Evolutionary conservation across 495 filamentous ascomycete species (phyloP).

Genomic region (Trichoderma parareesei): DNA sequence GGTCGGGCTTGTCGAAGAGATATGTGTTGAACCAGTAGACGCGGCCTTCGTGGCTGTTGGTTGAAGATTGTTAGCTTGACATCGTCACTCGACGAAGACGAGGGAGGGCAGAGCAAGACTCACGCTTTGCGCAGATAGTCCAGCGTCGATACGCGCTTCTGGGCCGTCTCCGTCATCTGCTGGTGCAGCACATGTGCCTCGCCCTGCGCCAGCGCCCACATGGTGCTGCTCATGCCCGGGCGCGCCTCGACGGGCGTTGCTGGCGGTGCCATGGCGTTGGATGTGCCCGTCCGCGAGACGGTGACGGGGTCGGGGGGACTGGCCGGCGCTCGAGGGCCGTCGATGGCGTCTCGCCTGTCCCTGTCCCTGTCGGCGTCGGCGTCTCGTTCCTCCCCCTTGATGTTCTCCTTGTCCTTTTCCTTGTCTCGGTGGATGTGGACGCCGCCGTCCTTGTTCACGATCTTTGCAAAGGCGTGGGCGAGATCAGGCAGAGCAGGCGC

Average conservation of each 20-base stretch:
- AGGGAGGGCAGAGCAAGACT: slow-evolving; percentile 26
- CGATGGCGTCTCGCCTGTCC: background rate
- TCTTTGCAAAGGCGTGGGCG: slow-evolving; percentile 33
- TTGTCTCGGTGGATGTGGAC: background rate
- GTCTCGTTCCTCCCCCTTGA: slow-evolving; percentile 13
- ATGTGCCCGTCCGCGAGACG: slow-evolving; percentile 31
- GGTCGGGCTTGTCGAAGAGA: slow-evolving; percentile 76
- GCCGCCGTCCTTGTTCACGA: slow-evolving; percentile 20
- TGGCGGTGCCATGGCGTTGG: slow-evolving; percentile 19
- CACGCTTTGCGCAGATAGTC: slow-evolving; percentile 90
- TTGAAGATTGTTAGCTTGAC: slow-evolving; percentile 17
- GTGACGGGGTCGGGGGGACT: slow-evolving; percentile 32
- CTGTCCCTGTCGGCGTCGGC: background rate
- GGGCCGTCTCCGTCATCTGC: slow-evolving; percentile 80
- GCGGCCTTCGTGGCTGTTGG: slow-evolving; percentile 72
- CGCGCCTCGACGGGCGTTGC: slow-evolving; percentile 22
- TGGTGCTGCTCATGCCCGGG: slow-evolving; percentile 24
- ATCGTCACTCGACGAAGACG: background rate
- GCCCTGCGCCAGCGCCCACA: slow-evolving; percentile 25
- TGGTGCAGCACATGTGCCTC: slow-evolving; percentile 49
- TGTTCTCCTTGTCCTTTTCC: slow-evolving; percentile 5
- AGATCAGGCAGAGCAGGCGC: slow-evolving; percentile 33
- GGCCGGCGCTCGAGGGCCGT: slow-evolving; percentile 25
- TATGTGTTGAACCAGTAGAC: slow-evolving; percentile 98
- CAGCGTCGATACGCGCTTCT: slow-evolving; percentile 92